Evolutionary conservation across 176 grass and related monocot species (phyloP), one percentile per base, ranked within the genome.

Genomic region (Oryza coarctata): DNA sequence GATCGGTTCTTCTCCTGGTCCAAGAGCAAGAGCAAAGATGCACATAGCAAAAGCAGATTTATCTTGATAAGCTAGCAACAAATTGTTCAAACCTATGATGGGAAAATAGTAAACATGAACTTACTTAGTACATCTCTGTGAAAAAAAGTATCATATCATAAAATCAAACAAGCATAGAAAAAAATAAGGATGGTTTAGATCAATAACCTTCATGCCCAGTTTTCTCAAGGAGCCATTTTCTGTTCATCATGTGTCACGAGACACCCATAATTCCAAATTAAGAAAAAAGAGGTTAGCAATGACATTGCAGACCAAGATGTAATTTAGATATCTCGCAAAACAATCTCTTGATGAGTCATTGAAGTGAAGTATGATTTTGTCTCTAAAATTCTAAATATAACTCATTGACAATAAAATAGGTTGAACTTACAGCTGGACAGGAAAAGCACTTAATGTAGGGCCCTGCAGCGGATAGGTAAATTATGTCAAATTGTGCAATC

Each of bases 41-140:
- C 96, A 95, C 89, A 95, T 94, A 64, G 96, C 93, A 92, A 88
- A 95, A 33, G 96, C 96, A 73, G 96, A 95, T 89, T 99, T 99
- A 83, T 95, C 96, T 85, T 99, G 93, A 72, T 95, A 95, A 84
- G 96, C 96, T 31, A 85, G 91, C 76, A 99, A 69, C 63, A 99
- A 12, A 76, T 95, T 99, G 88, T 99, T 99, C 72, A 99, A 82
- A 68, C 96, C 96, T 99, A 76, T 11, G 81, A 68, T 76, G 31
- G 31, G 55, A 69, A 80, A 35, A 63, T 29, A 81, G 43, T 38
- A 76, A 63, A 83, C 20, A 84, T 82, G 62, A 76, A 33, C 66
- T 79, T 44, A 57, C 12, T 9, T 32, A 62, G 22, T 23, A 33
- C 74, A 84, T 60, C n/a, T 23, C n/a, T 1, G 9, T 52, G 9